Conservation (phyloP, 208 protist species). For the Wallacemonas rigidus region DNA sequence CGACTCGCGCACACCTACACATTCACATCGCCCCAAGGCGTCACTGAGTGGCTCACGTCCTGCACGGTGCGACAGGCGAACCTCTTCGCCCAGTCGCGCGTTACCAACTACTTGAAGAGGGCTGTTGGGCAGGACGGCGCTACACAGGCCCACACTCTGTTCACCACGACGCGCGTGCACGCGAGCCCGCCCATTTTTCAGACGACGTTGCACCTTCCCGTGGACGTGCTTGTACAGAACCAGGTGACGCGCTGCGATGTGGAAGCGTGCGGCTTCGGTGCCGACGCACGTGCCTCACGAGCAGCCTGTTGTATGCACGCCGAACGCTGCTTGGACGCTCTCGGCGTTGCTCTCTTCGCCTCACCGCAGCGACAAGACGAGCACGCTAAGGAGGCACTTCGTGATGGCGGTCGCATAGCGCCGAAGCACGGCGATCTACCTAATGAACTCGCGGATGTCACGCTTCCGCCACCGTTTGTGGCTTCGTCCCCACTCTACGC, state of each 20-base stretch:
- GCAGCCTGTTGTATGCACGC: conserved; percentile 57
- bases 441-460: conserved; percentile 25
- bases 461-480: conserved; percentile 37
- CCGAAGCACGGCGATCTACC: conserved; percentile 42
- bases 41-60: not conserved
- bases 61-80: conserved; percentile 17
- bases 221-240: conserved; percentile 44
- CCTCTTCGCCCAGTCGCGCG: conserved; percentile 39
- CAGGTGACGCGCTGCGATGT: conserved; percentile 34
- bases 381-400: conserved; percentile 34
- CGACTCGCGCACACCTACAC: conserved; percentile 1
- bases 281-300: conserved; percentile 26
- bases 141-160: not conserved
- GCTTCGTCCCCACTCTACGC: not conserved
- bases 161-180: conserved; percentile 6
- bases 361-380: conserved; percentile 36
- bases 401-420: conserved; percentile 48
- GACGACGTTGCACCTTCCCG: conserved; percentile 28
- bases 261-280: conserved; percentile 35
- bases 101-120: conserved; percentile 45
- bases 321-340: conserved; percentile 44
- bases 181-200: not conserved
- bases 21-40: conserved; percentile 8
- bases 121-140: conserved; percentile 1
- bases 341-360: conserved; percentile 47